These are phyloP conservation scores for Xenoacremonium recifei DNA, from an alignment of 2,329 filamentous ascomycete genomes.

Conservation along the genomic window DNA sequence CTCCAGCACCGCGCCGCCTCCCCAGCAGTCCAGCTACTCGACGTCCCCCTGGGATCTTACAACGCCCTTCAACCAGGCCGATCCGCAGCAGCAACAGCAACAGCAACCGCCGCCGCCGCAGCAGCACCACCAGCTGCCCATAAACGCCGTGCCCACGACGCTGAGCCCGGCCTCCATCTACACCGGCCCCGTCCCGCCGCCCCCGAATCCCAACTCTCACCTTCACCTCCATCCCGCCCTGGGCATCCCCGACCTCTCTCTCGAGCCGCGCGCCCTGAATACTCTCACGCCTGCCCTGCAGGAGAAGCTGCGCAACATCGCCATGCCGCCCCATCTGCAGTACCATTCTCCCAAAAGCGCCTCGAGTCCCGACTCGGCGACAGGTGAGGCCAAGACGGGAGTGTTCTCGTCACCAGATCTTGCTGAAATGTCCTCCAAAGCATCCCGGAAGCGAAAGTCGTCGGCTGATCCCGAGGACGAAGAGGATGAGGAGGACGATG, in stretches of 20 bases:
- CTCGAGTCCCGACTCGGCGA: constrained; percentile 56
- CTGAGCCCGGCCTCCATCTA: constrained; percentile 37
- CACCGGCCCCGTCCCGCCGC: constrained; percentile 25
- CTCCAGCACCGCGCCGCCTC: constrained; percentile 34
- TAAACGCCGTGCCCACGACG: too few relatives aligned
- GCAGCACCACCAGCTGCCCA: not conserved
- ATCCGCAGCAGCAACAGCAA: constrained; percentile 26
- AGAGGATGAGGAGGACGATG: constrained; percentile 56
- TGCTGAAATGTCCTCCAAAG: constrained; percentile 40
- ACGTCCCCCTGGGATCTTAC: constrained; percentile 35
- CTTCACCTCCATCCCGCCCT: constrained; percentile 22
- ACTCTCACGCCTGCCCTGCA: constrained; percentile 57
- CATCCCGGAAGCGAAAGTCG: constrained; percentile 67
- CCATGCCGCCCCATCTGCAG: constrained; percentile 62
- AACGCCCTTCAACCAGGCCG: constrained; percentile 25
- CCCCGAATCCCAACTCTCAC: too few relatives aligned
- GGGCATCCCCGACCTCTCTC: constrained; percentile 28
- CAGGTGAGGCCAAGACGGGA: constrained; percentile 45
- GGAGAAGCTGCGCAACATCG: constrained; percentile 60
- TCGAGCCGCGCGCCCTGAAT: constrained; percentile 26
- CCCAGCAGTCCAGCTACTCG: constrained; percentile 31
- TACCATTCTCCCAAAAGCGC: constrained; percentile 59
- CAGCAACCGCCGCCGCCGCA: constrained; percentile 27
- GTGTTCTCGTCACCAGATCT: constrained; percentile 60
- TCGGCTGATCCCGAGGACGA: constrained; percentile 51